Evolutionary conservation across 208 protist genomes (phyloP).

Genomic region (Zelonia costaricensis): DNA sequence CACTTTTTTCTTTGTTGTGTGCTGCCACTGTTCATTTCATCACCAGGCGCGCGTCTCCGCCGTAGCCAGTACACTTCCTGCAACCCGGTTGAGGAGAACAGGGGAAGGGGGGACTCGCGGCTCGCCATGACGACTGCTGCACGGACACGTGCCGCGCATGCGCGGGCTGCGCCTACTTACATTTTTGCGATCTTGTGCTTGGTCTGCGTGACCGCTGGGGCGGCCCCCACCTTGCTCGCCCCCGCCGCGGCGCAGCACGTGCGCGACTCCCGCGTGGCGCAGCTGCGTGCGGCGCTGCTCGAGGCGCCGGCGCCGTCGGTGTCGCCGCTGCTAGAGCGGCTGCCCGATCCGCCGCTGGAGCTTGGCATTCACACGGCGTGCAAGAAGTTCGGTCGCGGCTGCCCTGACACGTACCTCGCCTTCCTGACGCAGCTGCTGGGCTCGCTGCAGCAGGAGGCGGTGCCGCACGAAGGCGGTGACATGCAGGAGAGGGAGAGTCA

Average conservation of each 20-base stretch:
- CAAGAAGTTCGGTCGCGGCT: slow-evolving; percentile 53
- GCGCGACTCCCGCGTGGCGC: slow-evolving; percentile 16
- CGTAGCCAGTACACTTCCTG: no score
- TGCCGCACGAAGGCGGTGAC: no score
- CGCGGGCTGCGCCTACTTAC: not conserved
- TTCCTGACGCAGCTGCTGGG: slow-evolving; percentile 39
- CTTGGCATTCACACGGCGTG: slow-evolving; percentile 66
- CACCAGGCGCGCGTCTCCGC: no score
- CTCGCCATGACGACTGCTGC: no score
- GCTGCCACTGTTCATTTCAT: no score
- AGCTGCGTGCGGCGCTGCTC: slow-evolving; percentile 9
- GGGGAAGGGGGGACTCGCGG: no score
- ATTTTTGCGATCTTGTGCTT: not conserved
- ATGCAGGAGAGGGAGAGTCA: no score
- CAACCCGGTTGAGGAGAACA: no score
- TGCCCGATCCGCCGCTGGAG: slow-evolving; percentile 43
- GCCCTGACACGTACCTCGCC: slow-evolving; percentile 51
- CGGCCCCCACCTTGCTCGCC: not conserved
- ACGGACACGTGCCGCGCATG: no score
- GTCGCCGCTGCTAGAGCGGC: no score
- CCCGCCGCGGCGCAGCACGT: not conserved
- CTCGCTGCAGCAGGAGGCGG: not conserved
- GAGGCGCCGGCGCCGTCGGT: no score
- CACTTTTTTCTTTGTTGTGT: no score
- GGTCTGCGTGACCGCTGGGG: not conserved